Evolutionary conservation across 163 green algal species (phyloP).

Genomic region (Scenedesmus sp.): DNA sequence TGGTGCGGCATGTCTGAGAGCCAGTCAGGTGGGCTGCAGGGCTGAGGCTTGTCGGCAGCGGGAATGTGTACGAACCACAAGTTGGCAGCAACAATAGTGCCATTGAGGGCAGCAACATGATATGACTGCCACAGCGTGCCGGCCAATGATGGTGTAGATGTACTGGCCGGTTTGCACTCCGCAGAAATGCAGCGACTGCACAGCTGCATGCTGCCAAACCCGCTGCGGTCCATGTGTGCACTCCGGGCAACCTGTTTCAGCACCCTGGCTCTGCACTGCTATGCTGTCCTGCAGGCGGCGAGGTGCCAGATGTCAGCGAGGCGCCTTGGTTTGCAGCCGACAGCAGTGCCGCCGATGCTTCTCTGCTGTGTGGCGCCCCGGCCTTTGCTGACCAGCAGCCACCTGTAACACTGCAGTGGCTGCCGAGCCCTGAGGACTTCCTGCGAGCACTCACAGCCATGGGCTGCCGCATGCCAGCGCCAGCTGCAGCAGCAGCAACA

Average conservation of each 20-base stretch:
- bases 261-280: not conserved
- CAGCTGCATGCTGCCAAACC: not conserved
- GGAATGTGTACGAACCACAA: not conserved
- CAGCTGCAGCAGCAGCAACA: constrained; percentile 38
- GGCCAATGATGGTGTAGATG: not conserved
- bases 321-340: not conserved
- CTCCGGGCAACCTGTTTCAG: no score
- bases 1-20: constrained; percentile 29
- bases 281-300: not conserved
- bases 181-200: not conserved
- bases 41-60: not conserved
- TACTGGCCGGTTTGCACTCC: not conserved
- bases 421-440: constrained; percentile 34
- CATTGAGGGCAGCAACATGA: not conserved
- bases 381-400: not conserved
- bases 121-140: not conserved
- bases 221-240: not conserved
- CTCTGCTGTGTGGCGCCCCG: not conserved
- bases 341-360: not conserved
- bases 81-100: not conserved
- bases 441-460: constrained; percentile 22
- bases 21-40: constrained; percentile 8
- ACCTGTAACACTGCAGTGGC: constrained; percentile 10
- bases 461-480: constrained; percentile 4
- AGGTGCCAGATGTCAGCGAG: not conserved